A percentile compares a stretch with the other conserved stretches of the same genome.
These are phyloP conservation scores for Venturia aucupariae DNA, from an alignment of 2,329 filamentous ascomycete species.

Conservation along the genomic window DNA sequence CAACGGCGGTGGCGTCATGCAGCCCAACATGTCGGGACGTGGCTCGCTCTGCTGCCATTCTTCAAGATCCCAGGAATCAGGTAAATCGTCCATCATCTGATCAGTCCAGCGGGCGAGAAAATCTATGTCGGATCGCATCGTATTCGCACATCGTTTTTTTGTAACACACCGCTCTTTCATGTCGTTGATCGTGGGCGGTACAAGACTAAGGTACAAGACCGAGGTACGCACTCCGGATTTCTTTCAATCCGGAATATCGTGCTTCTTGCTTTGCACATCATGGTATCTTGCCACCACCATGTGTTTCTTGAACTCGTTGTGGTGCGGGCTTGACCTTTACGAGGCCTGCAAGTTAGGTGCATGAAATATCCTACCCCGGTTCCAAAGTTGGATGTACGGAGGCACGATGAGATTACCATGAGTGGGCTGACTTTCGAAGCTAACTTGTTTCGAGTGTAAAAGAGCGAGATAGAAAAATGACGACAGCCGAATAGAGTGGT, in stretches of 20 bases:
- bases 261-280: neutral
- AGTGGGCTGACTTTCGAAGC: neutral
- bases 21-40: neutral
- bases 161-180: conserved; percentile 1
- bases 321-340: neutral
- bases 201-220: neutral
- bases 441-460: neutral
- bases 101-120: neutral
- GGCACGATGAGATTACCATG: neutral
- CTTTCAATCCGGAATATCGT: neutral
- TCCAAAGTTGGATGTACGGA: neutral
- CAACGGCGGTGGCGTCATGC: neutral
- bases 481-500: neutral
- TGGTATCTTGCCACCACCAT: neutral
- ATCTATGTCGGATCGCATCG: neutral
- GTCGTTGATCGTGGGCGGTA: neutral
- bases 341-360: neutral
- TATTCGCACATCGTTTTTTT: neutral
- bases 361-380: neutral
- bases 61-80: neutral
- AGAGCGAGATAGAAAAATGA: neutral
- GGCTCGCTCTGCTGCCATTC: neutral
- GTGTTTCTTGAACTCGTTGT: neutral
- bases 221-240: neutral
- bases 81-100: neutral